Conservation (phyloP, 2,329 filamentous ascomycete species). For the Colletotrichum graminicola region DNA sequence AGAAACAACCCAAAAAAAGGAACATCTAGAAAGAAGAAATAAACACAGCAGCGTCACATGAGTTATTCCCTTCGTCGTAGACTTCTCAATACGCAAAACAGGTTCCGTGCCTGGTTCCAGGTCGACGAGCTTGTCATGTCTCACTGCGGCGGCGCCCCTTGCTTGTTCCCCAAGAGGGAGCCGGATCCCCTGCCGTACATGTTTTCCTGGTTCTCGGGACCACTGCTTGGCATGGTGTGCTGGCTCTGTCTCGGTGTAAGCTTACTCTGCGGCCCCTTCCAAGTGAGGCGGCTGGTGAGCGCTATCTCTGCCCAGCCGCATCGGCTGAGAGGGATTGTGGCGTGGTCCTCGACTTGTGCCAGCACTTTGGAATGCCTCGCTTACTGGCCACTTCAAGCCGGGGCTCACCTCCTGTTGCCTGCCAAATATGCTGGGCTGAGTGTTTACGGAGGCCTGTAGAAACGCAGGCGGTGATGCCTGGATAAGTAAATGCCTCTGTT, state of each 20-base stretch:
- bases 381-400: not conserved
- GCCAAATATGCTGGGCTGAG: not conserved
- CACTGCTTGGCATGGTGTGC: not conserved
- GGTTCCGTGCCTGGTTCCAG: not conserved
- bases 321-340: not conserved
- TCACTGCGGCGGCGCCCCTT: not conserved
- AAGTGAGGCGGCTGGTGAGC: too few species aligned
- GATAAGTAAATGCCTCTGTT: not conserved
- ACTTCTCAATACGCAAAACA: not conserved
- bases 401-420: not conserved
- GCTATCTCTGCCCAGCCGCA: too few species aligned
- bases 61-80: not conserved
- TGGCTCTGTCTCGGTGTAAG: not conserved
- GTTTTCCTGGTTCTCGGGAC: constrained; percentile 11
- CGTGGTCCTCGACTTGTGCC: not conserved
- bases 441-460: not conserved
- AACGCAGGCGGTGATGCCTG: not conserved
- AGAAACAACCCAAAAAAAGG: too few species aligned
- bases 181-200: not conserved
- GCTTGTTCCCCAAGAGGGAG: not conserved
- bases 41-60: not conserved
- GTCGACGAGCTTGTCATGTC: not conserved
- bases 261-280: not conserved
- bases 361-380: not conserved
- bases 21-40: not conserved